Evolutionary conservation across 2,329 filamentous ascomycete genomes (phyloP).

Genomic region (Verruconis gallopava): DNA sequence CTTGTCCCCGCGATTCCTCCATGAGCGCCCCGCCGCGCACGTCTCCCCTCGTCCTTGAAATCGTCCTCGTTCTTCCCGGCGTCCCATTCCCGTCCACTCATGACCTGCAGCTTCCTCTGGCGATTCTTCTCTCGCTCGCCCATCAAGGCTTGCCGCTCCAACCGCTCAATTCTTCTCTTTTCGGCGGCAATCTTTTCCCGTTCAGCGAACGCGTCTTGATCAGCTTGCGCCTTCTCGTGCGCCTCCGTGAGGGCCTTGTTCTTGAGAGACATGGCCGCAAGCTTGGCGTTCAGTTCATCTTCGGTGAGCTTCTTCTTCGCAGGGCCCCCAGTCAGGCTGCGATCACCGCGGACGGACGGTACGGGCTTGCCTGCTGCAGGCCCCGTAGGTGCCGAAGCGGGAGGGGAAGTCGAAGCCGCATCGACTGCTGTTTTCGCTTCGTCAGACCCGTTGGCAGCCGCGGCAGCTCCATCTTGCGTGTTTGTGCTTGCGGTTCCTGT

Average conservation of each 20-base stretch:
- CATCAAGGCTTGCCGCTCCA: constrained; percentile 46
- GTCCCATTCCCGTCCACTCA: constrained; percentile 50
- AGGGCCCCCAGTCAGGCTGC: constrained; percentile 40
- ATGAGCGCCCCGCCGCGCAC: constrained; percentile 37
- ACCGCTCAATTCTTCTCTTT: constrained; percentile 33
- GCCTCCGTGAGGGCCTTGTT: constrained; percentile 47
- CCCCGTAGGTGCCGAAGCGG: background rate
- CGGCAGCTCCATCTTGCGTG: background rate
- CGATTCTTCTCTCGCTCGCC: constrained; percentile 49
- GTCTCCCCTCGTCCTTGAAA: constrained; percentile 30
- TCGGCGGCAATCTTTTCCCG: constrained; percentile 46
- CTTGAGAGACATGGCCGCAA: constrained; percentile 48
- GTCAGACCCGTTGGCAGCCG: too few species aligned
- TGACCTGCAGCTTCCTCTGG: constrained; percentile 44
- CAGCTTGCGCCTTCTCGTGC: constrained; percentile 54
- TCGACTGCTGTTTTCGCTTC: background rate
- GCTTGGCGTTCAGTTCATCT: constrained; percentile 46
- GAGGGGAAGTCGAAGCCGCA: background rate
- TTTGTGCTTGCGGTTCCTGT: background rate
- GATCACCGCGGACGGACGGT: constrained; percentile 40
- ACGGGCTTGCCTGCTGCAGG: constrained; percentile 2
- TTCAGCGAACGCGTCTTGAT: constrained; percentile 49
- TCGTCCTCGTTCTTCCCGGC: constrained; percentile 46
- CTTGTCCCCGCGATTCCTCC: constrained; percentile 33
- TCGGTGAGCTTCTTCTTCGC: constrained; percentile 50